Base-by-base conservation (phyloP, 805 yeast genomes). In the Torulaspora franciscae region DNA sequence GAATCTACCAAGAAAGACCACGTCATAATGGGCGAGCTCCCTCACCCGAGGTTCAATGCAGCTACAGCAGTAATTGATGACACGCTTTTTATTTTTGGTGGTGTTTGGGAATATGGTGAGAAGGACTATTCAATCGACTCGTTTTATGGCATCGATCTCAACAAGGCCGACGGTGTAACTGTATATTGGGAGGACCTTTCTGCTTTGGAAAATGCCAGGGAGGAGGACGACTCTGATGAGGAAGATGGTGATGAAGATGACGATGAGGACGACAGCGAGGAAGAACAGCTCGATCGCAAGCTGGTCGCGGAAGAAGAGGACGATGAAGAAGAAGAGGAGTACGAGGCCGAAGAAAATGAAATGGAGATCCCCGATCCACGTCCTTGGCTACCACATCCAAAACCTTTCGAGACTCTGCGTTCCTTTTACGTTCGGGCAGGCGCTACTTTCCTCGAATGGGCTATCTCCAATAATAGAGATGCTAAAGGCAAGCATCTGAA, bases 381-480 rank as follows among this genome's bases (percentile, higher is more conserved):
- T 62, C 96, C 99, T 13, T 91, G 96, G 95, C 74, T 91, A 44
- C 97, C 98, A 38, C 97, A 90, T 63, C 99, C 99, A 28, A 89
- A 90, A 59, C 83, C 96, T 6, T 93, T 91, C 58, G 98, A 91
- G 68, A 69, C 79, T 2, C 71, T 91, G 48, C 80, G 96, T 54
- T 81, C 79, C 2, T 91, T 91, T 68, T 91, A 93, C 64, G 70
- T 83, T 17, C 82, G 96, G 59, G 80, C 95, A 1, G 95, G 95
- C 46, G 82, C 91, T 4, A 78, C 80, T 23, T 91, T 91, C 67
- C 74, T 91, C 56, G 88, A 88, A 62, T 91, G 98, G 97, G 87
- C 95, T 1, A 85, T 89, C 52, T 83, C 93, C 4, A 85, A 83
- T 60, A 85, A 88, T 56, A 76, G 85, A 55, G 90, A 85, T 46